A percentile compares a stretch with the other conserved stretches of the same genome.
These are phyloP conservation scores for Eimeria necatrix DNA, from an alignment of 169 alveolate species.

Conservation along the genomic window DNA sequence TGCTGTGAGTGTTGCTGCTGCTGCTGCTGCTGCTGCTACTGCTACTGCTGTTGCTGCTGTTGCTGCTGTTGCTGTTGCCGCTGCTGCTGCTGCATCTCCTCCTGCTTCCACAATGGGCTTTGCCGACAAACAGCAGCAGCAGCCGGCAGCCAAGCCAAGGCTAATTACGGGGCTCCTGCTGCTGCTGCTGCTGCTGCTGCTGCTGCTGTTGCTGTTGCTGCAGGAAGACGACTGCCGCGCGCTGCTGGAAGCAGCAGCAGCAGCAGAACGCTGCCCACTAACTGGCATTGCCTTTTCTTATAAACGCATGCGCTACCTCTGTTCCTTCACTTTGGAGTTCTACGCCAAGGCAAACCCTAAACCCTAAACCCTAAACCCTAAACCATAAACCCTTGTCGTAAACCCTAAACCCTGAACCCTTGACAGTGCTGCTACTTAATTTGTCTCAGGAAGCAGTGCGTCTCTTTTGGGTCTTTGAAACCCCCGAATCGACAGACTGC, in stretches of 20 bases:
- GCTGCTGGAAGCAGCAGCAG: constrained; percentile 57
- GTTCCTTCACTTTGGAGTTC: constrained; percentile 47
- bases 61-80: neutral
- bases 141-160: neutral
- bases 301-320: constrained; percentile 27
- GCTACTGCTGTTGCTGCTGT: neutral
- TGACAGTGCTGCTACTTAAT: neutral
- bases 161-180: neutral
- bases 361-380: neutral
- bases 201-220: neutral
- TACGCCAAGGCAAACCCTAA: neutral
- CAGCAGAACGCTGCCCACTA: constrained; percentile 41
- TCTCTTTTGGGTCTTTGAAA: neutral
- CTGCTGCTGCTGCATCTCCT: neutral
- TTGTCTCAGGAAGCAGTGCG: constrained; percentile 39
- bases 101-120: no score
- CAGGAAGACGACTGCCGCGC: constrained; percentile 57
- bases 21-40: constrained; percentile 24
- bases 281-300: constrained; percentile 54
- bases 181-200: neutral
- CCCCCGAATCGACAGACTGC: constrained; percentile 35
- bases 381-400: neutral
- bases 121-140: neutral
- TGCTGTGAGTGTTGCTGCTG: constrained; percentile 14
- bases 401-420: neutral